A percentile compares a stretch with the other conserved stretches of the same genome.
These are phyloP conservation scores for Diaporthe vexans DNA, from an alignment of 2,329 filamentous ascomycete genomes.

Conservation along the genomic window DNA sequence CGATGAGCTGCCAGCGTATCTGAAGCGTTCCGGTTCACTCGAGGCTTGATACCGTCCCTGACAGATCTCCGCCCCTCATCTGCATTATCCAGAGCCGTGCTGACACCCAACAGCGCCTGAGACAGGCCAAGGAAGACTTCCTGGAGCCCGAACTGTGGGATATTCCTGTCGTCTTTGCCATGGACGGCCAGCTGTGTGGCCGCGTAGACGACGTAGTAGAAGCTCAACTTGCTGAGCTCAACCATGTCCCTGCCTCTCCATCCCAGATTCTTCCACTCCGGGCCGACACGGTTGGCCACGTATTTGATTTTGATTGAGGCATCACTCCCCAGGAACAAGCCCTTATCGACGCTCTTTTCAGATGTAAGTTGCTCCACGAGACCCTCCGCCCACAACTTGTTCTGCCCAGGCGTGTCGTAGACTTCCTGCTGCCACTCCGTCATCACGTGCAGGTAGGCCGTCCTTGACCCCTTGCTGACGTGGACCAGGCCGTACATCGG, in stretches of 20 bases:
- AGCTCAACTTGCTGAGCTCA: slow-evolving; percentile 20
- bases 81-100: slow-evolving; percentile 12
- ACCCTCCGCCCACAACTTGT: slow-evolving; percentile 1
- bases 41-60: not conserved
- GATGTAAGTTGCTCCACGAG: slow-evolving; percentile 14
- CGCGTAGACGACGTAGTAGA: slow-evolving; percentile 17
- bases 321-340: not conserved
- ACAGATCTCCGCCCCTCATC: slow-evolving; percentile 1
- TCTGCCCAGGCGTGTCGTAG: not conserved
- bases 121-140: not conserved
- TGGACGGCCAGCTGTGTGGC: slow-evolving; percentile 8
- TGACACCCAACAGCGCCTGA: slow-evolving; percentile 14
- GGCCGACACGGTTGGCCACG: not conserved
- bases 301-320: not conserved
- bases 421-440: slow-evolving; percentile 20
- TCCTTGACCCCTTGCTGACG: not conserved
- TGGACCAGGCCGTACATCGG: slow-evolving; percentile 17
- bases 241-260: not conserved
- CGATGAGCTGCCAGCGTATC: not conserved
- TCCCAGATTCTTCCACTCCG: slow-evolving; percentile 6
- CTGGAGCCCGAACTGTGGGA: not conserved
- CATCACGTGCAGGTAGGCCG: slow-evolving; percentile 29
- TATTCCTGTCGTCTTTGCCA: not conserved
- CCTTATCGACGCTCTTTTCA: not conserved
- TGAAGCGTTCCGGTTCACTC: not conserved